Base-by-base conservation (phyloP, 2,329 filamentous ascomycete genomes). In the Nothopassalora personata region DNA sequence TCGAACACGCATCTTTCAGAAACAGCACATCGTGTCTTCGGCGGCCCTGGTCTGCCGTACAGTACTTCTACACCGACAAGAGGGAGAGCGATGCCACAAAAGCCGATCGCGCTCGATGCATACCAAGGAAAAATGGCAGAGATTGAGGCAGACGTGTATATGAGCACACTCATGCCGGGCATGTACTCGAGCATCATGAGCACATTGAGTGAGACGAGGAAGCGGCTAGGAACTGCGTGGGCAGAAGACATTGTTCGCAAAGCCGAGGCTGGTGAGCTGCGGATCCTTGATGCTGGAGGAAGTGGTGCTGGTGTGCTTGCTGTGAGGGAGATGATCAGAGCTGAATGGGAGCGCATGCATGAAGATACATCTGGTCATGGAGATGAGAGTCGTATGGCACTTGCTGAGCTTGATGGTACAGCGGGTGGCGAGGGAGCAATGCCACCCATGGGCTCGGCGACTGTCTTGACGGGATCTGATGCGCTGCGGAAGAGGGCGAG, bases 401-500 rank as follows among this genome's bases (percentile, higher is more conserved):
- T 74, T 9, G 70, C 70, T 8, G 66, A 70, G 54, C 68, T 68
- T 8, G 67, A 70, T 58, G 71, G 71, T n/a, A 69, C 66, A 57
- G 60, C 73, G 4, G 72, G 75, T 30, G 73, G 71, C 11, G 78
- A 75, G 1, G 70, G 74, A 0, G 72, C 78, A 5, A 72, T 74
- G 27, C 68, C 79, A 1, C 83, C 86, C 0, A 79, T 82, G 3
- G 89, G 90, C 1, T 91, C 88, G 71, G 88, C 89, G 56, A 92
- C 90, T 0, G 91, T 96, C 1, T 77, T 97, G 3, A 85, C 89
- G 1, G 91, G 86, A 0, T 89, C 90, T 0, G 84, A 91, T 62
- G 77, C 85, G 2, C 79, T 99, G 30, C 85, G 91, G 18, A 80
- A 89, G 57, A 87, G 91, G 33, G 80, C 91, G 27, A 90, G 91